Conservation (phyloP, 2,329 filamentous ascomycete species). For the Tricladium varicosporioides region DNA sequence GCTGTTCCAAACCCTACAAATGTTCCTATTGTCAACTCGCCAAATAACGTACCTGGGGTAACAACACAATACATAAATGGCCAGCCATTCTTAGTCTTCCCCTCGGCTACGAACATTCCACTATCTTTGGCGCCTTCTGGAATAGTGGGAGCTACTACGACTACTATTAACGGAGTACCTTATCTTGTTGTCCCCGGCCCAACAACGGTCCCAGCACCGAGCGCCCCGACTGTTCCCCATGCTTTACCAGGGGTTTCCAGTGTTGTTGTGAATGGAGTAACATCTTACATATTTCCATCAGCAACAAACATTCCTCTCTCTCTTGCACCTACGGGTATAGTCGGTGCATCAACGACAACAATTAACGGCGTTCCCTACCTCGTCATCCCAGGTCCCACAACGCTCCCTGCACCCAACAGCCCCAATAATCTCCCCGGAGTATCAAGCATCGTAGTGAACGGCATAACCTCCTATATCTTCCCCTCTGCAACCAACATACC, state of each 20-base stretch:
- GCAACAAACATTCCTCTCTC: slow-evolving; percentile 3
- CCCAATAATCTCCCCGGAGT: slow-evolving; percentile 6
- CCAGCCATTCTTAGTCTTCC: slow-evolving; percentile 10
- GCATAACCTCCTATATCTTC: slow-evolving; percentile 10
- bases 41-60: background rate
- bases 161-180: slow-evolving; percentile 10
- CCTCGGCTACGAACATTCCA: slow-evolving; percentile 3
- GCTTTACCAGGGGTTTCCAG: slow-evolving; percentile 11
- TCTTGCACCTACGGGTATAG: background rate
- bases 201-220: slow-evolving; percentile 11
- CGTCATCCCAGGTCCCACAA: slow-evolving; percentile 6
- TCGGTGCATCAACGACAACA: background rate
- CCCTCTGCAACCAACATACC: slow-evolving; percentile 2
- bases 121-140: background rate
- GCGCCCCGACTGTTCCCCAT: slow-evolving; percentile 8
- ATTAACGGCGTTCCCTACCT: slow-evolving; percentile 13
- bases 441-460: slow-evolving; percentile 15
- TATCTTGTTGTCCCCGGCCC: slow-evolving; percentile 8
- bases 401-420: slow-evolving; percentile 10
- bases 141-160: background rate
- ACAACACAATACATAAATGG: slow-evolving; percentile 11
- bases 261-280: slow-evolving; percentile 12
- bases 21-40: background rate
- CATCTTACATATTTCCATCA: slow-evolving; percentile 6
- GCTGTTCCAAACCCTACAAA: background rate